Base-by-base conservation (phyloP, 1,284 basidiomycete genomes). In the Tilletia setariae region DNA sequence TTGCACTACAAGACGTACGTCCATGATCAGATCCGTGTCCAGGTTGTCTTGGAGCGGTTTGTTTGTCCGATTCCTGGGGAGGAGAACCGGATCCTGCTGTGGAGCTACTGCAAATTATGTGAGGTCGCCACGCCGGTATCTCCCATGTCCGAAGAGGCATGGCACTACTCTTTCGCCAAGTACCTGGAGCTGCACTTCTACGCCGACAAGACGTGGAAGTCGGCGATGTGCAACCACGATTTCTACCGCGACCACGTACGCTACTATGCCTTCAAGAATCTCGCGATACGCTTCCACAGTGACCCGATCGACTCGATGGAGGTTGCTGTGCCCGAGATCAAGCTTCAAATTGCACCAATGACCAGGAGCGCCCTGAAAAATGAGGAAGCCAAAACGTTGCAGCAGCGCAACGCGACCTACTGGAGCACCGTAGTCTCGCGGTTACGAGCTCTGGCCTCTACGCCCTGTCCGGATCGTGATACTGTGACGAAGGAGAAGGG, bases 101-200 rank as follows among this genome's bases (percentile, higher is more conserved):
- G 93, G 93, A 93, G 90, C 81, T 90, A 90, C 62, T 97, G 94
- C 84, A 88, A 90, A 53, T 84, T 90, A 25, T 81, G 81, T 70
- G 78, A 75, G 70, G 70, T 72, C 28, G 77, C 75, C 1, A 76
- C 94, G 21, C 91, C 92, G 0, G 92, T 94, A 80, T 91, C 93
- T 67, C 90, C 90, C 21, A 89, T 98, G 49, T 93, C 93, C 1
- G 90, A 93, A 73, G 94, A 97, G 80, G 93, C 94, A 84, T 92
- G 93, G 83, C 84, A 92, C 78, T 91, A 94, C 83, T 90, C 93
- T n/a, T 93, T 94, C 79, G 91, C 91, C 47, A 94, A 94, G 80
- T 96, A 93, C 79, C 86, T 96, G 59, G 93, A 96, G 79, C 87
- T 94, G 32, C 90, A 93, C 78, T 94, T 94, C 83, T 94, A 95